Base-by-base conservation (phyloP, 352 stramenopile species). In the Pythium vanterpoolii region DNA sequence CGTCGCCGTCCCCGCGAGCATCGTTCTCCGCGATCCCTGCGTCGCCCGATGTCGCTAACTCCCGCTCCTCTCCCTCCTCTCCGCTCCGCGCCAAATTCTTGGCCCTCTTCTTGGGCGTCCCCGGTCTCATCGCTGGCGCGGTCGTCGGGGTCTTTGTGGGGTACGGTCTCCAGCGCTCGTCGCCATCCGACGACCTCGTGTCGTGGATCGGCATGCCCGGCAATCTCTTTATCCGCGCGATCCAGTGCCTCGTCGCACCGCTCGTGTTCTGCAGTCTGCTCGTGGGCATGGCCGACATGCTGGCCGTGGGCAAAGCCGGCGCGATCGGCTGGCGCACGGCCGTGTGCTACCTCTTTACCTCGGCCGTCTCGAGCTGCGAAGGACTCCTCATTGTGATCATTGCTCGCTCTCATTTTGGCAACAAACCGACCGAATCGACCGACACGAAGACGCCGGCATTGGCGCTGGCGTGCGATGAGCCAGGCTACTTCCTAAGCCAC, bases 171-270 rank as follows among this genome's bases (percentile, higher is more conserved):
- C 55, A 62, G 34, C 14, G 18, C n/a, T 46, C 55, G 14, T 46
- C 45, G 11, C 55, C 55, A 0, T 62, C 55, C 7, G 44, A 21
- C 0, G n/a, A 18, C 8, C 31, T 55, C 10, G 55, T 62, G 11
- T 62, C 55, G 1, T 62, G 55, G 55, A 62, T 83, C 40, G 54
- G 53, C 39, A 55, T 77, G 5, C 74, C 72, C 1, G 74, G 74
- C 5, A 18, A 74, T 8, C 68, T 81, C 30, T 81, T 77, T 58
- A 70, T 82, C 54, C 67, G 68, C 38, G 68, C 71, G n/a, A 69
- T 84, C 53, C 77, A 76, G 63, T 84, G 75, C 44, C 51, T 79
- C 24, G 68, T 84, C 40, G 56, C 64, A 33, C 72, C 75, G 44
- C 62, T 82, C 45, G 67, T 84, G 13, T 79, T 84, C 55, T 75